These are phyloP conservation scores for Aspergillus conjunctus DNA, from an alignment of 495 filamentous ascomycete species.

Conservation along the genomic window DNA sequence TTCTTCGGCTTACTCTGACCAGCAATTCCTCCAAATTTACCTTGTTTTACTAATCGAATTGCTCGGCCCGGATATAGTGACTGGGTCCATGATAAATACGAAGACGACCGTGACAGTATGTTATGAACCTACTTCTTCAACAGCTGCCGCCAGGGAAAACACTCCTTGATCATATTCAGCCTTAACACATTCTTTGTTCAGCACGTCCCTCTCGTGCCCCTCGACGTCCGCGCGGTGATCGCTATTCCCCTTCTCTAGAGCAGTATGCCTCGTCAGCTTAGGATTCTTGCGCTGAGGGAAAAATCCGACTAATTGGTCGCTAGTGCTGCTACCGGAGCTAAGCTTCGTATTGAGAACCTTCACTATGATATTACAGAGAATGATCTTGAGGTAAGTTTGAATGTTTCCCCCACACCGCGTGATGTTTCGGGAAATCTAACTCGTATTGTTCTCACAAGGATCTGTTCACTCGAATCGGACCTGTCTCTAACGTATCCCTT, in stretches of 20 bases:
- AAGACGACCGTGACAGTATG: conserved; percentile 60
- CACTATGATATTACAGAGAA: conserved; percentile 91
- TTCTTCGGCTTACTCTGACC: background rate
- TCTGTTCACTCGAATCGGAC: conserved; percentile 78
- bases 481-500: conserved; percentile 68
- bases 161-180: conserved; percentile 8
- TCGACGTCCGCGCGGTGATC: conserved; percentile 38
- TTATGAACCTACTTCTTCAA: conserved; percentile 31
- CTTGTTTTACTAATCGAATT: conserved; percentile 12
- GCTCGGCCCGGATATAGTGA: conserved; percentile 55
- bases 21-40: conserved; percentile 18
- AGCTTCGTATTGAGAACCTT: conserved; percentile 85
- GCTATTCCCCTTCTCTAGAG: conserved; percentile 51
- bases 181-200: conserved; percentile 28
- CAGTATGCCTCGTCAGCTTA: conserved; percentile 46
- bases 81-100: conserved; percentile 89
- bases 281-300: conserved; percentile 21
- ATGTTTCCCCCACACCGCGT: background rate
- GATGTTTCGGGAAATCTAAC: background rate
- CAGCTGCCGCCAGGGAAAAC: conserved; percentile 3
- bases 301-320: conserved; percentile 5
- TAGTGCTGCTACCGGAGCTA: conserved; percentile 58
- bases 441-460: conserved; percentile 51
- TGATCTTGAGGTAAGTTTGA: conserved; percentile 71
- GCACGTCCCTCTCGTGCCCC: conserved; percentile 45